Evolutionary conservation across 176 grass and related monocot species (phyloP).

Genomic region (Carex parvula): DNA sequence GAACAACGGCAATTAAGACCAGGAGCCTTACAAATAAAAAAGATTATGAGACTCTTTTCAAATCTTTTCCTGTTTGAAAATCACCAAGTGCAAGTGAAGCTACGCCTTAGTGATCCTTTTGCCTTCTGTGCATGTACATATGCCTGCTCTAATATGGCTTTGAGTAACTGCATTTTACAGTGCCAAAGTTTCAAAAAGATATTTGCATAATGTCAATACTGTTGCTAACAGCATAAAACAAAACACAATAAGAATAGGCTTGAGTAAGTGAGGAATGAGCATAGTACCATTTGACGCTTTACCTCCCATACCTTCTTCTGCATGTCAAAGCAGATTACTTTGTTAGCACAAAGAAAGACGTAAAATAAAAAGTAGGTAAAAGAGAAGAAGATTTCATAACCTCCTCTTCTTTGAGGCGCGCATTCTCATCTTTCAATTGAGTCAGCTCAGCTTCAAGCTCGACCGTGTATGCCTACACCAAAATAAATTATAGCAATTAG

Average conservation of each 20-base stretch:
- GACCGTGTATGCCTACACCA: conserved; percentile 66
- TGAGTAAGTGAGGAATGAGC: not conserved
- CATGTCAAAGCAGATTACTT: conserved; percentile 2
- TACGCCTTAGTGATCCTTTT: conserved; percentile 5
- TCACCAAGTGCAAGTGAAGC: conserved; percentile 33
- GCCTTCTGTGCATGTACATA: conserved; percentile 25
- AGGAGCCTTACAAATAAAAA: not conserved
- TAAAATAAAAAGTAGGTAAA: not conserved
- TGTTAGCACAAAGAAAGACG: conserved; percentile 17
- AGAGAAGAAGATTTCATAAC: conserved; percentile 26
- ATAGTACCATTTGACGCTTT: conserved; percentile 61
- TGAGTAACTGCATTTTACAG: conserved; percentile 22
- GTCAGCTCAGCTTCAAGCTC: conserved; percentile 90
- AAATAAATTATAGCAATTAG: not conserved
- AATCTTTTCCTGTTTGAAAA: not conserved
- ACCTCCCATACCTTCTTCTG: conserved; percentile 47
- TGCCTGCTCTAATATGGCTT: conserved; percentile 26
- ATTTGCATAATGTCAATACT: not conserved
- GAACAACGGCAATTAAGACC: not conserved
- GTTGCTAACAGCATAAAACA: not conserved
- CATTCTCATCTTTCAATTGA: conserved; percentile 82
- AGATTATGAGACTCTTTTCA: not conserved
- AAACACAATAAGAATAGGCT: not conserved
- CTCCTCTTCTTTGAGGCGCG: conserved; percentile 60
- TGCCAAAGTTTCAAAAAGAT: not conserved